These are phyloP conservation scores for Paecilomyces variotii DNA, from an alignment of 2,329 filamentous ascomycete genomes.

Conservation along the genomic window DNA sequence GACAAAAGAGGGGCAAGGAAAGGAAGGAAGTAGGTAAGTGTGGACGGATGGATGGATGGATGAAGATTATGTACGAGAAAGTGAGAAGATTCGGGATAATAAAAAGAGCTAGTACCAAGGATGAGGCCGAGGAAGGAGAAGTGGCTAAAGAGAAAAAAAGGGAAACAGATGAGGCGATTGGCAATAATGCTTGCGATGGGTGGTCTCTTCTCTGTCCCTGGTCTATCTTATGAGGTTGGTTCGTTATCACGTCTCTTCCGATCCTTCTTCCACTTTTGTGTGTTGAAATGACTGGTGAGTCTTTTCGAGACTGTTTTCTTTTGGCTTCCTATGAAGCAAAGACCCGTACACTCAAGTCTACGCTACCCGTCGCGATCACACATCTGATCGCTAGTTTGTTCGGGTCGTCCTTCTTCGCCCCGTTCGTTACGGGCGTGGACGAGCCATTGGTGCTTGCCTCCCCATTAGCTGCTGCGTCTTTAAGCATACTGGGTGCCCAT, in stretches of 20 bases:
- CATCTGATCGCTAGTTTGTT: constrained; percentile 64
- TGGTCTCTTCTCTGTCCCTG: background rate
- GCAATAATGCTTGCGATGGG: background rate
- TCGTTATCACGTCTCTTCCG: background rate
- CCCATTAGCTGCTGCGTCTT: constrained; percentile 39
- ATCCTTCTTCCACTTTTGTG: background rate
- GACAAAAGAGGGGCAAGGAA: background rate
- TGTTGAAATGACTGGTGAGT: background rate
- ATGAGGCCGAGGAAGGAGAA: background rate
- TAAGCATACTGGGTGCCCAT: constrained; percentile 73
- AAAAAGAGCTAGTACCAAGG: background rate
- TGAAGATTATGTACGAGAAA: background rate
- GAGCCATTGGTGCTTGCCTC: background rate
- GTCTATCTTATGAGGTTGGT: background rate
- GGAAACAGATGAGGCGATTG: background rate
- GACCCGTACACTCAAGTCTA: constrained; percentile 70
- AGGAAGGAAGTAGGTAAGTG: background rate
- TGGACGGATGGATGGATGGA: background rate
- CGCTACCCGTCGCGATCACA: constrained; percentile 78
- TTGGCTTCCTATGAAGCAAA: constrained; percentile 51
- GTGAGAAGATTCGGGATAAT: background rate
- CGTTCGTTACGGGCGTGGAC: constrained; percentile 7
- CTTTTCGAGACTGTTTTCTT: background rate
- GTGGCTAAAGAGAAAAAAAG: background rate
- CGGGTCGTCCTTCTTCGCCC: constrained; percentile 46